Percentiles rank a stretch among this genome's conserved stretches.
phyloP scores from a whole-genome alignment of 106 monocot species.

The Acorus calamus region DNA sequence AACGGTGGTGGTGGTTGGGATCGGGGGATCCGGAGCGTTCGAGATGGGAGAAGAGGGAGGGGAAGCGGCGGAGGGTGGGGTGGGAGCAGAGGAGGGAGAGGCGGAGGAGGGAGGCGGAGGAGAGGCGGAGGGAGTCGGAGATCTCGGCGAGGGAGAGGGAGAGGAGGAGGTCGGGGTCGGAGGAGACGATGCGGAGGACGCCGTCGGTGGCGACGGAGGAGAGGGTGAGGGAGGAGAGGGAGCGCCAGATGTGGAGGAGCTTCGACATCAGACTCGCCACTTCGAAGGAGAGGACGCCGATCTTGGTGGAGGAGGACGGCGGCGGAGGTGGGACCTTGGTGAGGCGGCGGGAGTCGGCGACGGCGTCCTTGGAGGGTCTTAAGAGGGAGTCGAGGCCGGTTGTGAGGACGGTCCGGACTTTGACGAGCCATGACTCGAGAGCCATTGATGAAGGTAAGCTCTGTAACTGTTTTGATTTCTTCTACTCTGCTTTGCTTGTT shows the following conservation, averaged over 20 bases:
- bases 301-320: background rate
- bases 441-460: constrained; percentile 22
- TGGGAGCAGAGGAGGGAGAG: constrained; percentile 30
- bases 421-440: constrained; percentile 42
- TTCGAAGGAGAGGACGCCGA: constrained; percentile 71
- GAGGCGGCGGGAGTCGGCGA: background rate
- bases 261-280: constrained; percentile 64
- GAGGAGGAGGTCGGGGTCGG: constrained; percentile 61
- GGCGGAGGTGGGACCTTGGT: too few species aligned
- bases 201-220: constrained; percentile 33
- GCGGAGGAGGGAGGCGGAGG: constrained; percentile 7
- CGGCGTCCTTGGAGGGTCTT: constrained; percentile 6
- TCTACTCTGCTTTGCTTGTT: too few species aligned
- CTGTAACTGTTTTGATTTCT: too few species aligned
- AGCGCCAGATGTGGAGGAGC: constrained; percentile 54
- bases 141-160: constrained; percentile 56
- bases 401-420: constrained; percentile 22
- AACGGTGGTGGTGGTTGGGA: constrained; percentile 10
- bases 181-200: constrained; percentile 55
- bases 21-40: constrained; percentile 25
- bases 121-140: constrained; percentile 34
- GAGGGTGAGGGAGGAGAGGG: constrained; percentile 53
- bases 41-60: constrained; percentile 13
- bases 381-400: constrained; percentile 1
- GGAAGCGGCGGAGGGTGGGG: constrained; percentile 24